These are phyloP conservation scores for Fusarium sp. DNA, from an alignment of 2,329 filamentous ascomycete species.

Conservation along the genomic window DNA sequence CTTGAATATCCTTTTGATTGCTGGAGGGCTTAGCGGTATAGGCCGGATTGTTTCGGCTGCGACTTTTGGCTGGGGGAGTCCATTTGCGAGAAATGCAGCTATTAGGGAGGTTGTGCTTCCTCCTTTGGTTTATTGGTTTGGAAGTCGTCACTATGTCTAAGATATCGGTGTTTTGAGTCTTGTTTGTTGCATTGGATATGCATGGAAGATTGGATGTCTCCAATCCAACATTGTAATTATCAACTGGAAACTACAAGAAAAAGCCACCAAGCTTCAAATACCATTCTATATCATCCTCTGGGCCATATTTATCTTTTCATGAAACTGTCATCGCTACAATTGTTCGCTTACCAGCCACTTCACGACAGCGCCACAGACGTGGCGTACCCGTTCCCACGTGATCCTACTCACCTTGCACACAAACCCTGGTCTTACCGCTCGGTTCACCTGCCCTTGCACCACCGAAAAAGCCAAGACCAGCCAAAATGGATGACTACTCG, in stretches of 20 bases:
- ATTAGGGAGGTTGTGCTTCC: neutral
- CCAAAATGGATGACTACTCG: neutral
- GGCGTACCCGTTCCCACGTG: neutral
- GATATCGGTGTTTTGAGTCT: too few relatives aligned
- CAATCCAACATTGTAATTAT: too few relatives aligned
- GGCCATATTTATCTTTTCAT: too few relatives aligned
- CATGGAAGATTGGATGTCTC: too few relatives aligned
- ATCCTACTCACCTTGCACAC: neutral
- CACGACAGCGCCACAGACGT: neutral
- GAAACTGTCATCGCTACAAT: neutral
- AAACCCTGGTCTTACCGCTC: too few relatives aligned
- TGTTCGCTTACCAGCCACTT: neutral
- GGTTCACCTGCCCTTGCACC: neutral
- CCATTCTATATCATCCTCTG: too few relatives aligned
- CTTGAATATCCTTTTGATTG: neutral
- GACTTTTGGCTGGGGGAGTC: neutral
- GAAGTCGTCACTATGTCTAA: neutral
- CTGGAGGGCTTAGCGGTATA: neutral
- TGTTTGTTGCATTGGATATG: too few relatives aligned
- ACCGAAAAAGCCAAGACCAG: neutral
- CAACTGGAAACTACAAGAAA: too few relatives aligned
- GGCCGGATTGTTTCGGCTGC: neutral
- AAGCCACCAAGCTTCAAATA: too few relatives aligned
- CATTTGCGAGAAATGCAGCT: neutral
- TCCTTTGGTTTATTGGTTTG: constrained; percentile 1